Conservation (phyloP, 2,329 filamentous ascomycete species). For the Colletotrichum horii region DNA sequence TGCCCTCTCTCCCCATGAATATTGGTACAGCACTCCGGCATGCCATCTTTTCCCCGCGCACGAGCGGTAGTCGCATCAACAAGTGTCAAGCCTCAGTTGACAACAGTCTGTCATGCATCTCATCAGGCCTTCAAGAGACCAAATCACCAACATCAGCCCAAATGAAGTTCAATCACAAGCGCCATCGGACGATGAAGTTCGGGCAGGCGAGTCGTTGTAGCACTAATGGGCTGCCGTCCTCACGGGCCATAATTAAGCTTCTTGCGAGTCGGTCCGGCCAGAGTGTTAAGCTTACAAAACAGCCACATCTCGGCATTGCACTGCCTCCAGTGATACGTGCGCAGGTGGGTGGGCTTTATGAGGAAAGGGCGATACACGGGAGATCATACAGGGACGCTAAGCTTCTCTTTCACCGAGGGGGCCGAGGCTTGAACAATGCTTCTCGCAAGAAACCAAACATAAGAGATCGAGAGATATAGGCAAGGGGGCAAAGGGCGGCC, state of each 20-base stretch:
- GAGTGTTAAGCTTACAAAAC: not conserved
- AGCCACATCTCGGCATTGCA: not conserved
- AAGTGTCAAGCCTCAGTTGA: not conserved
- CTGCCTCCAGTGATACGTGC: not conserved
- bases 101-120: not conserved
- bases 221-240: not conserved
- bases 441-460: not conserved
- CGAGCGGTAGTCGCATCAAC: not conserved
- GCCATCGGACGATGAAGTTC: not conserved
- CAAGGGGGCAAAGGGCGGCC: not conserved
- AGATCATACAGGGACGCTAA: not conserved
- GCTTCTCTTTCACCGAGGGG: not conserved
- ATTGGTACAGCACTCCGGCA: not conserved
- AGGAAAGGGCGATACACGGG: not conserved
- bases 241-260: not conserved
- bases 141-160: not conserved
- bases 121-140: not conserved
- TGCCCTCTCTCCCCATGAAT: not conserved
- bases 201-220: not conserved
- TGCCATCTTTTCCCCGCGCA: not conserved
- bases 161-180: not conserved
- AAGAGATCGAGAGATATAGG: not conserved
- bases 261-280: not conserved
- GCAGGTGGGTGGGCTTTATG: not conserved
- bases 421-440: not conserved